These are phyloP conservation scores for Babesia bigemina DNA, from an alignment of 169 alveolate genomes.

Conservation along the genomic window DNA sequence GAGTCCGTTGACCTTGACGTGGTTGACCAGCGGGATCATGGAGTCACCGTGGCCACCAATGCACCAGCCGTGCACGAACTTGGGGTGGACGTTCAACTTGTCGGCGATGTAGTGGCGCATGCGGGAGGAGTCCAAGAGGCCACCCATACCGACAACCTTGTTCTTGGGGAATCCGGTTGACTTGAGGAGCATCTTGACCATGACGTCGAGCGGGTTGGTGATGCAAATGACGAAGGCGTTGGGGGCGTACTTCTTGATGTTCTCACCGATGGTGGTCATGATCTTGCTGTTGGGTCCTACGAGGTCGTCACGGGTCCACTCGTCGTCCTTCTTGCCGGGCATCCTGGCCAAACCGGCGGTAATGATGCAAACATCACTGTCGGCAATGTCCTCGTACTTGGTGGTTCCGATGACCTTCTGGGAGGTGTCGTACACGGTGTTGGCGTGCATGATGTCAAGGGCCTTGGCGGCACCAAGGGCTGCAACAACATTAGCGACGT, in stretches of 20 bases:
- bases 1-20: slow-evolving; percentile 78
- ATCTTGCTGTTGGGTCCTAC: slow-evolving; percentile 80
- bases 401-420: slow-evolving; percentile 74
- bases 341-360: slow-evolving; percentile 79
- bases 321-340: slow-evolving; percentile 69
- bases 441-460: slow-evolving; percentile 78
- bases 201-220: slow-evolving; percentile 86
- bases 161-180: slow-evolving; percentile 82
- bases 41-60: slow-evolving; percentile 90
- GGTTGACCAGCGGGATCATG: slow-evolving; percentile 82
- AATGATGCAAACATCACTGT: slow-evolving; percentile 82
- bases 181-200: slow-evolving; percentile 78
- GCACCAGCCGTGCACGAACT: slow-evolving; percentile 77
- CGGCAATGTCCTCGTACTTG: slow-evolving; percentile 72
- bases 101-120: slow-evolving; percentile 77
- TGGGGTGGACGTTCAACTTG: slow-evolving; percentile 77
- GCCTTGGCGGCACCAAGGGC: slow-evolving; percentile 76
- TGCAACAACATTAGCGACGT: slow-evolving; percentile 4
- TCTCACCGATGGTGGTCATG: slow-evolving; percentile 81
- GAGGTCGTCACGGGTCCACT: slow-evolving; percentile 84
- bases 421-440: slow-evolving; percentile 70
- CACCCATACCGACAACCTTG: slow-evolving; percentile 86
- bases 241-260: slow-evolving; percentile 79
- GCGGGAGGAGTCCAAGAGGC: slow-evolving; percentile 84
- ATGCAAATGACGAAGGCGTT: slow-evolving; percentile 84